Conservation (phyloP, 768 basidiomycete genomes). For the Plicaturopsis crispa region DNA sequence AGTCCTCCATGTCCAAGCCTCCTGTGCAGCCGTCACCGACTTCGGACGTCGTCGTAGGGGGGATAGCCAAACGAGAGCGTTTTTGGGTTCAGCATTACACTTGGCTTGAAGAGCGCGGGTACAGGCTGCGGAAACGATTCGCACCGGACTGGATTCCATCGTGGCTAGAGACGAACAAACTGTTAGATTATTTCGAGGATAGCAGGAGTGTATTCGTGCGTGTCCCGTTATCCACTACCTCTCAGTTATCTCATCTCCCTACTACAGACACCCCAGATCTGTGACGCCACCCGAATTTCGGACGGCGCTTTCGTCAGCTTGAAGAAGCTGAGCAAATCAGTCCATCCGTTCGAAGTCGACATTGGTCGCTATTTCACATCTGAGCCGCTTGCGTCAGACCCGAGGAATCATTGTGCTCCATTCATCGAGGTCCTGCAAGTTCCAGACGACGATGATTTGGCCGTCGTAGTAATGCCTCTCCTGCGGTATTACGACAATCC, state of each 20-base stretch:
- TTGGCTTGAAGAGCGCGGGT: slow-evolving; percentile 13
- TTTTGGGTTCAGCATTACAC: slow-evolving; percentile 14
- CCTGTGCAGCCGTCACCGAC: too few relatives aligned
- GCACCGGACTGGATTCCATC: slow-evolving; percentile 21
- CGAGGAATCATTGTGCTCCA: slow-evolving; percentile 3
- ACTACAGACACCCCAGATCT: not conserved
- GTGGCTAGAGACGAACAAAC: slow-evolving; percentile 11
- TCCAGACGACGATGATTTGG: not conserved
- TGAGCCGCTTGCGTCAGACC: not conserved
- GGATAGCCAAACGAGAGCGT: too few relatives aligned
- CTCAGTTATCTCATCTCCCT: not conserved
- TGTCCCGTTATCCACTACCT: too few relatives aligned
- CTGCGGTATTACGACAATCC: slow-evolving; percentile 15
- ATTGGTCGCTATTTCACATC: slow-evolving; percentile 2
- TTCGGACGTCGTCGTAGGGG: too few relatives aligned
- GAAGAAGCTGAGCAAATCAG: not conserved
- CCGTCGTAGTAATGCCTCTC: slow-evolving; percentile 3
- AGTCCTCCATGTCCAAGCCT: too few relatives aligned
- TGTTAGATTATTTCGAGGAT: too few relatives aligned
- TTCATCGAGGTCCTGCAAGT: slow-evolving; percentile 1
- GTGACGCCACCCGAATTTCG: slow-evolving; percentile 7
- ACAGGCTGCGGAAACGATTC: slow-evolving; percentile 17
- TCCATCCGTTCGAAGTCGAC: slow-evolving; percentile 6
- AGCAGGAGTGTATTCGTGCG: too few relatives aligned
- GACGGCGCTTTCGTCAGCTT: slow-evolving; percentile 7